Evolutionary conservation across 106 monocot genomes (phyloP), one percentile per base, ranked within the genome.

Genomic region (Allium fistulosum): DNA sequence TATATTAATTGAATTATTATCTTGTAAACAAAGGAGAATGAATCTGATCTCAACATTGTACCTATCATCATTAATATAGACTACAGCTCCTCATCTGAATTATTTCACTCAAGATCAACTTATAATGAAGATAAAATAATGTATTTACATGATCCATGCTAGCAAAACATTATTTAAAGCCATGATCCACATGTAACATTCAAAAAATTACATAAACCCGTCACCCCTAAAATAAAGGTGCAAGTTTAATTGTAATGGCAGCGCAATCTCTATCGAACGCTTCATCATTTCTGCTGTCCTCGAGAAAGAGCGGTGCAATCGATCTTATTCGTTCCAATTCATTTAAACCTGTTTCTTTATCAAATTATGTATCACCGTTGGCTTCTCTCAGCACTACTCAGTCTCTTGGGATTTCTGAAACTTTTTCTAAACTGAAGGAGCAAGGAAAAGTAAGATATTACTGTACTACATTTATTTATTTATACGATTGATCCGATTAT

Each of bases 401-500:
- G 48, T n/a, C 71, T 11, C 58, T 66, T 15, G 46, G 71, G 22
- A 77, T 77, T 60, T 71, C 77, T 27, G 59, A 67, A 16, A 77
- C 77, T 12, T 71, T 77, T 46, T 26, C 37, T 58, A 64, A 58
- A 15, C 22, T 77, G 52, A 71, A 48, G 52, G 66, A 77, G 13
- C 45, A 77, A 46, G 71, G 77, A 16, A 77, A 77, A 49, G 77
- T 77, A 75, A 59, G 57, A 46, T 49, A n/a, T 22, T 15, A 8
- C 4, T 62, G 55, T 18, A 17, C 17, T 70, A 15, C 26, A 56
- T 9, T 11, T 61, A 59, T 2, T 10, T 14, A 51, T 15, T 49
- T 18, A 11, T 22, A 48, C 13, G 17, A 3, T 46, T 46, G 6
- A 45, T 53, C 57, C 6, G 11, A 65, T 69, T 18, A 18, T 49